Evolutionary conservation across 2,329 filamentous ascomycete species (phyloP).

Genomic region (Bipolaris victoriae): DNA sequence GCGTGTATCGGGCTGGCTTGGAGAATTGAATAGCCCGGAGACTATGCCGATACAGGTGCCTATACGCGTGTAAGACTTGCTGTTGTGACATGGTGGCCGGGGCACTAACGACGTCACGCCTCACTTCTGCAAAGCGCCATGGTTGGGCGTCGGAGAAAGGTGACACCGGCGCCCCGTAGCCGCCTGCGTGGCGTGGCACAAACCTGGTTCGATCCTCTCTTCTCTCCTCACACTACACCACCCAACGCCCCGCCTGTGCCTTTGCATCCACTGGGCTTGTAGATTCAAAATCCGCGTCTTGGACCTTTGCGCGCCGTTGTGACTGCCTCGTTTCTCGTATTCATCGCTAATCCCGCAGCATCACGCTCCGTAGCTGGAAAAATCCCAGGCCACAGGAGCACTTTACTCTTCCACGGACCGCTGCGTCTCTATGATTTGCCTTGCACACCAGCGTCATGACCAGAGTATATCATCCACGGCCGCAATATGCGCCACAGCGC

Average conservation of each 20-base stretch:
- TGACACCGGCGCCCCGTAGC: slow-evolving; percentile 14
- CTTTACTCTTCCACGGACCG: slow-evolving; percentile 6
- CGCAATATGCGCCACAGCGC: slow-evolving; percentile 28
- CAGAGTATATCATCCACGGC: slow-evolving; percentile 32
- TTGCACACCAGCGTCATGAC: slow-evolving; percentile 29
- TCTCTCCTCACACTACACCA: slow-evolving; percentile 18
- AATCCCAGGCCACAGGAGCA: slow-evolving; percentile 4
- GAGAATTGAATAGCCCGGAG: slow-evolving; percentile 76
- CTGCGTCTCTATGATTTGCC: slow-evolving; percentile 22
- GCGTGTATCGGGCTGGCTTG: slow-evolving; percentile 68
- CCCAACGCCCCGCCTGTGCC: slow-evolving; percentile 27
- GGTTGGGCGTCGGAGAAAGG: slow-evolving; percentile 24
- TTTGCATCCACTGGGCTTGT: slow-evolving; percentile 29
- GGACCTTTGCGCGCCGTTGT: slow-evolving; percentile 10
- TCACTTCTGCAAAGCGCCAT: slow-evolving; percentile 9
- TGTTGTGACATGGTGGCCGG: slow-evolving; percentile 38
- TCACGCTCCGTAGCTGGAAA: slow-evolving; percentile 4
- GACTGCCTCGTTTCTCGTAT: slow-evolving; percentile 15
- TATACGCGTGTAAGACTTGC: slow-evolving; percentile 69
- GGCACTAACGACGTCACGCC: slow-evolving; percentile 3
- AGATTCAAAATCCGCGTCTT: slow-evolving; percentile 17
- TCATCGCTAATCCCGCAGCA: slow-evolving; percentile 25
- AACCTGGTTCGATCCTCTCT: slow-evolving; percentile 16
- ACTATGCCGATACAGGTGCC: slow-evolving; percentile 69
- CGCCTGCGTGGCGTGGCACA: neutral